phyloP scores from a whole-genome alignment of 305 asterid species.

The Salvia sclarea region DNA sequence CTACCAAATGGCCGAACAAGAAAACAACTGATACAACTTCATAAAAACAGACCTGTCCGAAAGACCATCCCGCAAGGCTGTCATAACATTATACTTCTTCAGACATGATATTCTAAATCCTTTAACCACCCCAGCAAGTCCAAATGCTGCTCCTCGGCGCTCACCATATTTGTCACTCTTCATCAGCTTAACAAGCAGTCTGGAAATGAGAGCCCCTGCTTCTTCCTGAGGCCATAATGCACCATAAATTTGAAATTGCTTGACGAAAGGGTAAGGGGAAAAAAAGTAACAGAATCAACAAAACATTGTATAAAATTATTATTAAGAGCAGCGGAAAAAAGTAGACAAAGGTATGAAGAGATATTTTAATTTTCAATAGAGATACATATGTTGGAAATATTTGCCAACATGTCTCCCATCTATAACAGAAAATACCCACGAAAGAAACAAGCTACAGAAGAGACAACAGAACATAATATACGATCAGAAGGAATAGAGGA shows the following conservation, averaged over 20 bases:
- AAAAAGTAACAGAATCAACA: background rate
- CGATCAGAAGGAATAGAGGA: background rate
- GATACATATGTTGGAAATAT: background rate
- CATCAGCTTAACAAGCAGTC: slow-evolving; percentile 83
- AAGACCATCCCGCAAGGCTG: slow-evolving; percentile 72
- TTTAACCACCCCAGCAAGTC: slow-evolving; percentile 93
- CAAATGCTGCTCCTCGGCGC: slow-evolving; percentile 99
- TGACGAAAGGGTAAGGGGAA: background rate
- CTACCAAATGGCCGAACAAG: slow-evolving; percentile 1
- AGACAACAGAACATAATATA: slow-evolving; percentile 8
- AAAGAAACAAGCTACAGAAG: slow-evolving; percentile 14
- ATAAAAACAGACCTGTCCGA: slow-evolving; percentile 68
- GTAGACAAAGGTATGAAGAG: background rate
- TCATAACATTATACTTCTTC: slow-evolving; percentile 75
- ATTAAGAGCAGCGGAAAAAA: background rate
- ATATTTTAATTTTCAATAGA: background rate
- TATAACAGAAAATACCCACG: background rate
- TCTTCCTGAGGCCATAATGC: slow-evolving; percentile 62
- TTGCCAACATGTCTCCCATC: slow-evolving; percentile 7
- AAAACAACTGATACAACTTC: slow-evolving; percentile 6
- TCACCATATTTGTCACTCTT: slow-evolving; percentile 98
- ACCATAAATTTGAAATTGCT: slow-evolving; percentile 11
- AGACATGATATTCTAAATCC: slow-evolving; percentile 87
- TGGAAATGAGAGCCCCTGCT: slow-evolving; percentile 79
- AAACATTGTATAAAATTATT: background rate